These are phyloP conservation scores for Mycosarcoma mackinlayi DNA, from an alignment of 1,284 basidiomycete species.

Conservation along the genomic window DNA sequence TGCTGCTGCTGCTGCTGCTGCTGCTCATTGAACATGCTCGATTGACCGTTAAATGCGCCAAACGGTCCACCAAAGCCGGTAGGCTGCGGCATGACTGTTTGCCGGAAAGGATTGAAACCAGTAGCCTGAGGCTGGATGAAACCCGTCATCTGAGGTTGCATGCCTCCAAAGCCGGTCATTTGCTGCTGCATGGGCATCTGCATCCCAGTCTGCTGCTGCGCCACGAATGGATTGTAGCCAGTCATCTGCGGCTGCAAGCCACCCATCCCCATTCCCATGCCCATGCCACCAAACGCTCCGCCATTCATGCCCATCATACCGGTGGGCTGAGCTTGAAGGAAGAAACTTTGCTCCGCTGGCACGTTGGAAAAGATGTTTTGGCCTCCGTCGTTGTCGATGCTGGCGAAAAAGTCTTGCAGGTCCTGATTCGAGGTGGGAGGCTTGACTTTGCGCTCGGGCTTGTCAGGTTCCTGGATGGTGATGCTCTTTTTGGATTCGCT, in stretches of 20 bases:
- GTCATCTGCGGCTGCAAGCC: slow-evolving; percentile 67
- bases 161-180: slow-evolving; percentile 71
- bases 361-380: slow-evolving; percentile 75
- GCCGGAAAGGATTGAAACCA: slow-evolving; percentile 79
- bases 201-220: slow-evolving; percentile 49
- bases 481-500: slow-evolving; percentile 51
- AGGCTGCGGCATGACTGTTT: slow-evolving; percentile 60
- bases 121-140: slow-evolving; percentile 78
- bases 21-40: slow-evolving; percentile 27
- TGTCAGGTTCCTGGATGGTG: slow-evolving; percentile 54
- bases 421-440: slow-evolving; percentile 68
- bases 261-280: slow-evolving; percentile 65
- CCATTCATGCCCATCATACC: slow-evolving; percentile 52
- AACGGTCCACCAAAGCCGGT: slow-evolving; percentile 47
- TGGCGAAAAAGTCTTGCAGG: slow-evolving; percentile 87
- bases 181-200: slow-evolving; percentile 72
- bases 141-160: slow-evolving; percentile 67
- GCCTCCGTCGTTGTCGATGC: slow-evolving; percentile 85
- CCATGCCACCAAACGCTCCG: slow-evolving; percentile 66
- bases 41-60: slow-evolving; percentile 33
- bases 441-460: slow-evolving; percentile 47
- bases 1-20: slow-evolving; percentile 33
- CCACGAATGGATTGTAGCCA: slow-evolving; percentile 70
- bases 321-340: slow-evolving; percentile 53
- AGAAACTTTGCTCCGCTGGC: slow-evolving; percentile 41